Evolutionary conservation across 257 asterid genomes (phyloP), one percentile per base, ranked within the genome.

Genomic region (Capsicum pubescens): DNA sequence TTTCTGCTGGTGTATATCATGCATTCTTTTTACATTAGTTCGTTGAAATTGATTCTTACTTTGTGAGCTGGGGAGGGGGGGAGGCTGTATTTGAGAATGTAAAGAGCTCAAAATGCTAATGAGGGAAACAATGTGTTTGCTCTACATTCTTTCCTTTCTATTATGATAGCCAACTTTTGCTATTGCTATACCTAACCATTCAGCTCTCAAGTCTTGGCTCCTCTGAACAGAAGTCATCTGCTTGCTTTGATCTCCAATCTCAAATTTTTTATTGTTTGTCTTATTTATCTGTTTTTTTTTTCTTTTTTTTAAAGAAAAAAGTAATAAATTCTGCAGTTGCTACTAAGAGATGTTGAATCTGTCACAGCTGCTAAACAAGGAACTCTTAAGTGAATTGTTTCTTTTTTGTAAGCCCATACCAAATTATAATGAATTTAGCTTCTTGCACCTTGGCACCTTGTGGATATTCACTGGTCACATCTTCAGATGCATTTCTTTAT

Each of bases 1-100:
- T 52, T 74, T 50, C 46, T 50, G 21, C 81, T 74, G 81, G 81
- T 74, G 61, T 50, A 74, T 74, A 21, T 26, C 17, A 8, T 74
- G 61, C 46, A 21, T 50, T 50, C n/a, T 74, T 14, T 63, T 52
- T 9, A 52, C 46, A 26, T 26, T 26, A 26, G 32, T 26, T 26
- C 32, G 32, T 26, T 26, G 32, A 26, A 26, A 26, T 26, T 26
- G 2, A 26, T 26, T 26, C 32, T 26, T 26, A 26, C 32, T 1
- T 26, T 26, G 32, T 26, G 32, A 26, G 32, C 32, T 26, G 32
- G 32, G 32, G 32, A 26, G 32, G 32, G 32, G 32, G 32, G 32
- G 32, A 26, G 32, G 32, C 68, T 61, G 68, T 21, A 9, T 19
- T 44, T 61, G 68, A 61, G 36, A 19, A 61, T 61, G n/a, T 61